Base-by-base conservation (phyloP, 2,329 filamentous ascomycete genomes). In the Xylariaceae sp. region DNA sequence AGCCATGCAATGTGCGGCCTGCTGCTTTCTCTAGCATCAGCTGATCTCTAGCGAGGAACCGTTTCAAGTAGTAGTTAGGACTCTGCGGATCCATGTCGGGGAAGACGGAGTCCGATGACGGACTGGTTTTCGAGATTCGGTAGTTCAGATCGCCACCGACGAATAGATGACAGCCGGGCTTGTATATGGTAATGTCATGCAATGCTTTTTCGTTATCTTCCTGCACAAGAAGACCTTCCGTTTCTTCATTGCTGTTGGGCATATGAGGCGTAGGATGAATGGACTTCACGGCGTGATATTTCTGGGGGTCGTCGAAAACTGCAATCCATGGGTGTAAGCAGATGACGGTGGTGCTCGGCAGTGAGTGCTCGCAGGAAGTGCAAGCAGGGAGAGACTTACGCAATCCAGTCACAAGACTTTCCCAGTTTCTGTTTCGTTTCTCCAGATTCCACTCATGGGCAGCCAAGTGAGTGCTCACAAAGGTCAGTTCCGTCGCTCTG, bases 121-220 rank as follows among this genome's bases (percentile, higher is more conserved):
- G 92, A 0, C 81, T 77, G 0, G 79, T 81, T 62, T 86, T 82
- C 6, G 87, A 85, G 15, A 93, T 95, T 66, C 94, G 88, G 75
- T 99, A 99, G 78, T 99, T 99, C 61, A 99, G 82, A 73, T 99
- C 94, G 23, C 94, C 94, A 0, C 88, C 88, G 51, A 97, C 80
- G 72, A 97, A 96, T 1, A 97, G 78, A 72, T 96, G 86, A 2
- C 86, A 86, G 2, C 81, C 82, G 1, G 90, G 85, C 53, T 83
- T 84, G 77, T 92, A 97, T 58, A 97, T 84, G 39, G 85, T 85
- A 47, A 84, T 76, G 64, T 82, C 73, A 66, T 84, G 80, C 2
- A 86, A 74, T 37, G 73, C 72, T 56, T 74, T 74, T 66, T 78
- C 52, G 64, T 67, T 60, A 3, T 30, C 23, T 13, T 67, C 62